Evolutionary conservation across 2,329 filamentous ascomycete species (phyloP).

Genomic region (Cryoendolithus antarcticus): DNA sequence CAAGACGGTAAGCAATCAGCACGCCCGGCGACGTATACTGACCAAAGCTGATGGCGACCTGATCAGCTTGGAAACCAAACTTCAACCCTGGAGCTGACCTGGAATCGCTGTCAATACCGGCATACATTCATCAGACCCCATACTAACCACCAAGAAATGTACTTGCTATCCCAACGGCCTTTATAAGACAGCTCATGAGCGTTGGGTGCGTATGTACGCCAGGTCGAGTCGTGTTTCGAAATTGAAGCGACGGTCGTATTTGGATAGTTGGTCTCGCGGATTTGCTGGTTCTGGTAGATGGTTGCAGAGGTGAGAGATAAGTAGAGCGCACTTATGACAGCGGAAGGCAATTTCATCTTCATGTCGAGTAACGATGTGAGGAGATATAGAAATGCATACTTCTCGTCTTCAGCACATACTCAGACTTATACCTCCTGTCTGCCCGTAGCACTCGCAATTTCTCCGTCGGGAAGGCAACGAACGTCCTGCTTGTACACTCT

Average conservation of each 20-base stretch:
- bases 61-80: slow-evolving; percentile 42
- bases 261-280: slow-evolving; percentile 26
- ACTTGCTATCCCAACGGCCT: slow-evolving; percentile 49
- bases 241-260: slow-evolving; percentile 25
- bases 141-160: slow-evolving; percentile 44
- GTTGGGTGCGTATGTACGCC: slow-evolving; percentile 39
- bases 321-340: no score
- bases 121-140: no score
- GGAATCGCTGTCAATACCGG: no score
- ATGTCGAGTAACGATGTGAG: no score
- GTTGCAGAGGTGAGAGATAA: no score
- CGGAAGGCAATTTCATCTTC: no score
- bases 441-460: no score
- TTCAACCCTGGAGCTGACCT: slow-evolving; percentile 41
- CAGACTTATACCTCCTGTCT: no score
- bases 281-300: slow-evolving; percentile 33
- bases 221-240: slow-evolving; percentile 21
- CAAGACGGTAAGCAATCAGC: slow-evolving; percentile 46
- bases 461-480: no score
- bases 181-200: slow-evolving; percentile 48
- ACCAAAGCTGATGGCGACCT: slow-evolving; percentile 43
- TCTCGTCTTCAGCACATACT: no score
- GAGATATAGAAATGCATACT: no score
- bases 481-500: no score
- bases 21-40: slow-evolving; percentile 36